These are phyloP conservation scores for Venturia carpophila DNA, from an alignment of 2,329 filamentous ascomycete genomes.

Conservation along the genomic window DNA sequence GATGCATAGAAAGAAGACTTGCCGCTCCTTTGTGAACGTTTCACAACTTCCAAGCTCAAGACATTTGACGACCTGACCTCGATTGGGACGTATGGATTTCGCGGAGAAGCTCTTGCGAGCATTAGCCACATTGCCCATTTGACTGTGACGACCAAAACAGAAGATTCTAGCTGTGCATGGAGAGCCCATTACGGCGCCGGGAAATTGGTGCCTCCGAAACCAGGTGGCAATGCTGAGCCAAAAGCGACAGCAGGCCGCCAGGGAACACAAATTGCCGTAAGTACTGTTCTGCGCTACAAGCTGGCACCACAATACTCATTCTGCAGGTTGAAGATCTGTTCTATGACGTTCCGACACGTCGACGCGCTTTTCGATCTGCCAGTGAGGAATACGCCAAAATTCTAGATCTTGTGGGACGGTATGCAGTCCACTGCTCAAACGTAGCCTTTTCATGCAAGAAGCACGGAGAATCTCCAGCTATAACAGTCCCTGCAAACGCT, in stretches of 20 bases:
- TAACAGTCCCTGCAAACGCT: slow-evolving; percentile 69
- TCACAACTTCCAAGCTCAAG: slow-evolving; percentile 93
- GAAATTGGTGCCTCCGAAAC: slow-evolving; percentile 72
- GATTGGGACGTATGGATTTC: slow-evolving; percentile 95
- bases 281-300: slow-evolving; percentile 20
- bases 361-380: slow-evolving; percentile 80
- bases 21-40: slow-evolving; percentile 85
- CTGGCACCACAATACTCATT: background rate
- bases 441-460: slow-evolving; percentile 97
- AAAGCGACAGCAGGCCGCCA: slow-evolving; percentile 79
- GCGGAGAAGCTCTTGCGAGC: slow-evolving; percentile 89
- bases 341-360: slow-evolving; percentile 86
- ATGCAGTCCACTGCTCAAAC: slow-evolving; percentile 84
- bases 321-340: slow-evolving; percentile 79
- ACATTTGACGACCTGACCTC: slow-evolving; percentile 84
- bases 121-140: slow-evolving; percentile 98
- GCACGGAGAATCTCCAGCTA: slow-evolving; percentile 81
- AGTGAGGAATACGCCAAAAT: slow-evolving; percentile 98
- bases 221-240: slow-evolving; percentile 77
- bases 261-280: slow-evolving; percentile 83
- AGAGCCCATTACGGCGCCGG: slow-evolving; percentile 81
- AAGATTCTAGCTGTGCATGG: slow-evolving; percentile 81
- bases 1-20: slow-evolving; percentile 71
- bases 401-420: slow-evolving; percentile 85
- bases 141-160: slow-evolving; percentile 87